A percentile compares a stretch with the other conserved stretches of the same genome.
These are phyloP conservation scores for Nicotiana tomentosiformis DNA, from an alignment of 257 asterid genomes.

Conservation along the genomic window DNA sequence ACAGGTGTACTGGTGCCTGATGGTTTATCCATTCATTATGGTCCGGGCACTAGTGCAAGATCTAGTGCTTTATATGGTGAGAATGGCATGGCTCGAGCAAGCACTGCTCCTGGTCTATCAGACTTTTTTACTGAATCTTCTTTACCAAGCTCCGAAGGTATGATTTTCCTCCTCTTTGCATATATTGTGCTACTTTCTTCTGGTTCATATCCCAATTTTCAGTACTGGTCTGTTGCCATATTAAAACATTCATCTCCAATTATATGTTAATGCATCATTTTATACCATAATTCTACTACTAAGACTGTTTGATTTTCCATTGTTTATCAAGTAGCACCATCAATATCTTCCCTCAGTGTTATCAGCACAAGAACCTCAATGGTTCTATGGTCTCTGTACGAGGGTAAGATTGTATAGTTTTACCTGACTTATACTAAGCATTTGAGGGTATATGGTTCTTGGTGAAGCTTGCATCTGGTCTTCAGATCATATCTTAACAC, in stretches of 20 bases:
- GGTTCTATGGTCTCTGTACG: background rate
- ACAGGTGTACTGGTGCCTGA: slow-evolving; percentile 47
- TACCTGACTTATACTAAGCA: background rate
- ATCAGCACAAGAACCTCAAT: background rate
- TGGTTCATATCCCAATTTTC: background rate
- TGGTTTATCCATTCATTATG: slow-evolving; percentile 33
- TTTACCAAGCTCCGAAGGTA: slow-evolving; percentile 32
- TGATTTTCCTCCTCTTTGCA: background rate
- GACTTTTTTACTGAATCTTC: slow-evolving; percentile 25
- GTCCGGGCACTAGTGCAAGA: slow-evolving; percentile 9
- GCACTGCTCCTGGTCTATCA: slow-evolving; percentile 25
- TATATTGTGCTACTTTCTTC: background rate
- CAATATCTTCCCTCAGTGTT: background rate
- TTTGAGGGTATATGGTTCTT: background rate
- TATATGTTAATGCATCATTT: background rate
- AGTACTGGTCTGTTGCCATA: background rate
- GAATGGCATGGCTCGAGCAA: slow-evolving; percentile 16
- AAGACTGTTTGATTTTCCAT: background rate
- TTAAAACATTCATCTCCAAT: background rate
- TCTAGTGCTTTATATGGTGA: slow-evolving; percentile 14
- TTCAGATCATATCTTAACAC: background rate
- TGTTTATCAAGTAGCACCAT: background rate
- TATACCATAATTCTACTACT: background rate
- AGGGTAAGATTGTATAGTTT: background rate
- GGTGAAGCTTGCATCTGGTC: background rate